These are phyloP conservation scores for Sporothrix pseudoabietina DNA, from an alignment of 2,329 filamentous ascomycete genomes.

Conservation along the genomic window DNA sequence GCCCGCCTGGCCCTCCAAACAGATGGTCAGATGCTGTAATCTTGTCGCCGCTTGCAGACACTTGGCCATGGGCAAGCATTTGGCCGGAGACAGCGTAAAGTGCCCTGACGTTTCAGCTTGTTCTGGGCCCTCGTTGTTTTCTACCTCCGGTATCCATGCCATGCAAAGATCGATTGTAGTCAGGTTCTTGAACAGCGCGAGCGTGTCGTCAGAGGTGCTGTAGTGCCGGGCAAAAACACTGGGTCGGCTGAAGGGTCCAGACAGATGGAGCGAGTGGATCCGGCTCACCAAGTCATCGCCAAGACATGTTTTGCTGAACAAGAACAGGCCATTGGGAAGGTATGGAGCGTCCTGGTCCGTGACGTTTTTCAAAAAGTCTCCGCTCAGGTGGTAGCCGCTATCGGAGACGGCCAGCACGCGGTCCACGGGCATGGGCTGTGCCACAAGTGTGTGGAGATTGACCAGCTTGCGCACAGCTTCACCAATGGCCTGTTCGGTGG, in stretches of 20 bases:
- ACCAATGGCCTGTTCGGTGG: background rate
- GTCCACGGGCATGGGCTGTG: background rate
- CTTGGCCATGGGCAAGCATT: background rate
- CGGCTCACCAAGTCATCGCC: background rate
- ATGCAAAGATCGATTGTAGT: background rate
- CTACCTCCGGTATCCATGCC: background rate
- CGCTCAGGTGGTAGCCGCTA: background rate
- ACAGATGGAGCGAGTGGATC: background rate
- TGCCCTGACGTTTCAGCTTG: background rate
- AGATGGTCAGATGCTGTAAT: background rate
- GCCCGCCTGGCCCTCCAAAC: background rate
- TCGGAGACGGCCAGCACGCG: background rate
- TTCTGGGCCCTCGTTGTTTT: background rate
- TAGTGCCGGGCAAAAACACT: background rate
- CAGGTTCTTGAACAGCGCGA: background rate
- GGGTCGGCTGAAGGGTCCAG: background rate
- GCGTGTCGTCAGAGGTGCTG: background rate
- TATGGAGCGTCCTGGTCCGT: background rate
- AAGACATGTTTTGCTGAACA: background rate
- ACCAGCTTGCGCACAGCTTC: slow-evolving; percentile 9
- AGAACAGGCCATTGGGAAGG: background rate
- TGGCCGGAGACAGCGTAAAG: background rate
- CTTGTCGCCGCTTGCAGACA: background rate
- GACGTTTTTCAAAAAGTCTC: background rate
- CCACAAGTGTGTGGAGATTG: slow-evolving; percentile 8